Conservation (phyloP, 2,329 filamentous ascomycete species). For the Drechmeria coniospora region DNA sequence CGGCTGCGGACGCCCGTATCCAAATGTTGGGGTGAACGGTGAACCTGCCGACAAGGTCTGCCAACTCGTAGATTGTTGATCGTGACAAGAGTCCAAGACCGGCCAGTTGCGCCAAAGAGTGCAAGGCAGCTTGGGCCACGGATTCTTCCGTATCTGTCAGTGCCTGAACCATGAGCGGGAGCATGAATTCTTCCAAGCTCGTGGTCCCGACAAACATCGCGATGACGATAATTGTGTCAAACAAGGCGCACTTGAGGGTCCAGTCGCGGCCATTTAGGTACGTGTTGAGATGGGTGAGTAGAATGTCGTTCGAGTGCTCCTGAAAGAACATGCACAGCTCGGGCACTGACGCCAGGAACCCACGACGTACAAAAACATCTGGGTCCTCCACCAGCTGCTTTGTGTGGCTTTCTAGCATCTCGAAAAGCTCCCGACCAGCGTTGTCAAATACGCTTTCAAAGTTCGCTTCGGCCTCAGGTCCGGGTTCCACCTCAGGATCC, state of each 20-base stretch:
- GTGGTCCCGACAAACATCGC: conserved; percentile 79
- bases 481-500: conserved; percentile 67
- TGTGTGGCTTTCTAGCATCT: conserved; percentile 74
- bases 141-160: conserved; percentile 86
- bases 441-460: conserved; percentile 79
- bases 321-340: conserved; percentile 92
- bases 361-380: conserved; percentile 72
- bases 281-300: conserved; percentile 89
- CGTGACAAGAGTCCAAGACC: conserved; percentile 76
- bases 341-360: conserved; percentile 82
- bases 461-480: conserved; percentile 47
- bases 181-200: conserved; percentile 84
- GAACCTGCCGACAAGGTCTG: conserved; percentile 70
- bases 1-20: conserved; percentile 79
- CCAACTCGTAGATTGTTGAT: conserved; percentile 71
- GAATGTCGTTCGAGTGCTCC: conserved; percentile 85
- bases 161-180: conserved; percentile 91
- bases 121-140: conserved; percentile 79
- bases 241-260: conserved; percentile 93
- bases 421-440: conserved; percentile 67
- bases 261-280: conserved; percentile 94
- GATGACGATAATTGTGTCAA: conserved; percentile 87
- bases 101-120: conserved; percentile 78
- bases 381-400: conserved; percentile 79
- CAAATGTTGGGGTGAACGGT: conserved; percentile 89